These are phyloP conservation scores for Aspergillus brunneoviolaceus DNA, from an alignment of 2,329 filamentous ascomycete species.

Conservation along the genomic window DNA sequence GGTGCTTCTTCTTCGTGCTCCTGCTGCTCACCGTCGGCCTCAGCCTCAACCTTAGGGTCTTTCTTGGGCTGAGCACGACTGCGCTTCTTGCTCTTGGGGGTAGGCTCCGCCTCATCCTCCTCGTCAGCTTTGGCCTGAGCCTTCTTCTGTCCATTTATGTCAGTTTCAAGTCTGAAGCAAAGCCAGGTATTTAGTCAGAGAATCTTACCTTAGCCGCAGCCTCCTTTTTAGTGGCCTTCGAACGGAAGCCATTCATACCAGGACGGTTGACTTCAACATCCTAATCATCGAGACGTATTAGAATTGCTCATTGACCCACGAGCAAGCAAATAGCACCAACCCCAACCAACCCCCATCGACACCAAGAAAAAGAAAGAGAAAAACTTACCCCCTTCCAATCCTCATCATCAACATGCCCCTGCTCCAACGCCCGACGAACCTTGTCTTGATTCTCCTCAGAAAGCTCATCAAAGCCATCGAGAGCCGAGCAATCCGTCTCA, in stretches of 20 bases:
- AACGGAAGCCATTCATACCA: constrained; percentile 64
- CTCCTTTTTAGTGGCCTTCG: constrained; percentile 37
- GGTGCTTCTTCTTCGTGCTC: constrained; percentile 18
- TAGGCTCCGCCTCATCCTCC: not conserved
- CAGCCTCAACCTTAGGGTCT: constrained; percentile 13
- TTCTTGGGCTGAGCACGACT: constrained; percentile 15
- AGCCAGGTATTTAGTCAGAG: not conserved
- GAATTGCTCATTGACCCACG: not conserved
- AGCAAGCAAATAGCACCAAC: not conserved
- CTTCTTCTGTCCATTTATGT: constrained; percentile 14
- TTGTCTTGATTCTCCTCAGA: constrained; percentile 69
- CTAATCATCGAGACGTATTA: constrained; percentile 44
- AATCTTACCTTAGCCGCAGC: constrained; percentile 15
- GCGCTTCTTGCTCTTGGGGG: constrained; percentile 16
- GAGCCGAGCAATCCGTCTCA: constrained; percentile 59
- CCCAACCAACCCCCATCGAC: not conserved
- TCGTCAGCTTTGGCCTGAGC: not conserved
- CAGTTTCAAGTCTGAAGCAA: constrained; percentile 4
- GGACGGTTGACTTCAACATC: constrained; percentile 72
- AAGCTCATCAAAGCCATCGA: constrained; percentile 82
- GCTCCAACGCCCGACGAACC: constrained; percentile 66
- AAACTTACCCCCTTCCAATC: constrained; percentile 82
- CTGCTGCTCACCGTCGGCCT: not conserved
- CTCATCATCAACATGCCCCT: constrained; percentile 78
- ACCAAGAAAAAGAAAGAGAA: constrained; percentile 1